A percentile compares a stretch with the other conserved stretches of the same genome.
Evolutionary conservation across 1,139 yeast species (phyloP).

Genomic region (Kurtzmaniella natalensis): DNA sequence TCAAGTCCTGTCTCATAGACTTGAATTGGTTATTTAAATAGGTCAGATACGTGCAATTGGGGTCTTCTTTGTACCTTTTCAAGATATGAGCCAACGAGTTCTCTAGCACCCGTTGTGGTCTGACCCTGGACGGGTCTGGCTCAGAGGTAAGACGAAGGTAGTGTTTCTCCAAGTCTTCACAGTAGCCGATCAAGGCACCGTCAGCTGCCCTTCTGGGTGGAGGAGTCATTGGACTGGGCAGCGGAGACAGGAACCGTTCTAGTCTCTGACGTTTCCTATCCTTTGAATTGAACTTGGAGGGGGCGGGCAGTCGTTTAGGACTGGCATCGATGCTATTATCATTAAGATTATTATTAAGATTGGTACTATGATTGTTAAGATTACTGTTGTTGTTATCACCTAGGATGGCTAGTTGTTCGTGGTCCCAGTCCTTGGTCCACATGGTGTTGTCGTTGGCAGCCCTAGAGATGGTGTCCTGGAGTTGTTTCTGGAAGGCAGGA

Average conservation of each 20-base stretch:
- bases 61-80: conserved; percentile 47
- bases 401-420: not conserved
- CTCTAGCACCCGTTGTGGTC: conserved; percentile 64
- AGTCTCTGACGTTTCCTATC: conserved; percentile 43
- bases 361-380: not conserved
- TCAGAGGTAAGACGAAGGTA: conserved; percentile 86
- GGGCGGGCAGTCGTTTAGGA: conserved; percentile 1
- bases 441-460: conserved; percentile 1
- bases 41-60: conserved; percentile 36
- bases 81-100: conserved; percentile 55
- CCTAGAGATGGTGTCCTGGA: not conserved
- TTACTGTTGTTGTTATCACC: not conserved
- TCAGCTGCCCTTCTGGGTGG: conserved; percentile 2
- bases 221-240: conserved; percentile 3
- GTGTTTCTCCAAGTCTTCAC: conserved; percentile 64
- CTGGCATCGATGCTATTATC: not conserved
- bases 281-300: conserved; percentile 27
- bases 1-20: conserved; percentile 86
- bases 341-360: not conserved
- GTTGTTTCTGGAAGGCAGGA: not conserved
- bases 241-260: conserved; percentile 39
- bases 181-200: conserved; percentile 56
- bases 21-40: conserved; percentile 88
- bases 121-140: conserved; percentile 79
- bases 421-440: not conserved